phyloP scores from a whole-genome alignment of 345 rosid species.

The Cardamine resedifolia region DNA sequence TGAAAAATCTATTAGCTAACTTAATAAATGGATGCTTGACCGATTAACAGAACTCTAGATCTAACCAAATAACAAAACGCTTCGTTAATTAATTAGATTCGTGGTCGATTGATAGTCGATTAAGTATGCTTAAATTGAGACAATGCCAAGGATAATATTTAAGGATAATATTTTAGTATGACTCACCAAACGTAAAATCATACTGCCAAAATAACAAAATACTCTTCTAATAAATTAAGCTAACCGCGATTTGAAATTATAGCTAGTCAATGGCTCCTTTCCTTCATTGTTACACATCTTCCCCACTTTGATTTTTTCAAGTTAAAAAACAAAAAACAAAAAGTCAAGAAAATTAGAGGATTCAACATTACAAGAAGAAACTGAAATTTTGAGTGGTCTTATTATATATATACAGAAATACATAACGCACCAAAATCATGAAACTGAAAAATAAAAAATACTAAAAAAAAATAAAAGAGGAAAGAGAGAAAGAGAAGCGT shows the following conservation, averaged over 20 bases:
- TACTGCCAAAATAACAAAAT: not conserved
- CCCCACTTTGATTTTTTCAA: constrained; percentile 17
- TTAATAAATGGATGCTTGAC: not conserved
- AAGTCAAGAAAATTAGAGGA: not conserved
- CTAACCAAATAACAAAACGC: not conserved
- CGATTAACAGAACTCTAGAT: not conserved
- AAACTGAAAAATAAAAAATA: not conserved
- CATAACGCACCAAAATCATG: constrained; percentile 28
- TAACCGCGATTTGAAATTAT: not conserved
- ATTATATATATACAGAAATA: not conserved
- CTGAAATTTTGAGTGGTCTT: not conserved
- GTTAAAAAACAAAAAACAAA: not conserved
- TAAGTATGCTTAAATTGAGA: not conserved
- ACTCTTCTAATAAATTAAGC: not conserved
- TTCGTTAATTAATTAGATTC: not conserved
- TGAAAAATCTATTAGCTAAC: not conserved
- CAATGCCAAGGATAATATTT: no score
- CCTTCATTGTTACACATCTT: constrained; percentile 26
- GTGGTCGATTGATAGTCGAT: not conserved
- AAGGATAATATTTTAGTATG: not conserved
- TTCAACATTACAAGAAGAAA: not conserved
- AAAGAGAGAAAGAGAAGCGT: constrained; percentile 12
- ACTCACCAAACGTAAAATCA: not conserved
- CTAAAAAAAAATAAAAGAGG: not conserved
- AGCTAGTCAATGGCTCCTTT: constrained; percentile 26